Evolutionary conservation across 495 filamentous ascomycete species (phyloP).

Genomic region (Sphaerosporella brunnea): DNA sequence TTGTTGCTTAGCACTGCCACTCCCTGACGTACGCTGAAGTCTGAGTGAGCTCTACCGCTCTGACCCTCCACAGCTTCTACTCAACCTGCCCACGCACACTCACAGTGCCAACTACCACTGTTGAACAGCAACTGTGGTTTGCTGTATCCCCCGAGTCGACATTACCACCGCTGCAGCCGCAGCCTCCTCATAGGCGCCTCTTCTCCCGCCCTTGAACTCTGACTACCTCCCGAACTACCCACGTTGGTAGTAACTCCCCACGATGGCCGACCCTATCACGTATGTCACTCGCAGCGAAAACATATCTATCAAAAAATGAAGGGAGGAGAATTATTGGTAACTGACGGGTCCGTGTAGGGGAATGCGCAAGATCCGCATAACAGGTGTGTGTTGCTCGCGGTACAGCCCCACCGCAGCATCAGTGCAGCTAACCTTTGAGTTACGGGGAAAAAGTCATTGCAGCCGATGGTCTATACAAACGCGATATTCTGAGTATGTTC

Average conservation of each 20-base stretch:
- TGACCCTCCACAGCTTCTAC: too few relatives aligned
- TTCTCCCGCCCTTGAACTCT: neutral
- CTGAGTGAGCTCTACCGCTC: too few relatives aligned
- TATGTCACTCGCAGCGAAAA: neutral
- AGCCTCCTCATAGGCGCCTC: neutral
- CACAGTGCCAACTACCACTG: neutral
- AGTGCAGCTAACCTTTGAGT: constrained; percentile 5
- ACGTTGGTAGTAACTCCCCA: neutral
- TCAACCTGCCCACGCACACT: neutral
- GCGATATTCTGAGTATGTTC: constrained; percentile 88
- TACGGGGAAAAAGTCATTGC: constrained; percentile 74
- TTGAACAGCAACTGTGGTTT: neutral
- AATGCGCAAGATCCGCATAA: constrained; percentile 45
- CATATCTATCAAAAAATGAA: neutral
- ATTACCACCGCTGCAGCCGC: neutral
- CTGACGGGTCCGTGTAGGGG: constrained; percentile 25
- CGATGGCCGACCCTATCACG: constrained; percentile 5
- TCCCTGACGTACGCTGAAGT: too few relatives aligned
- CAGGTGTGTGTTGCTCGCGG: constrained; percentile 33
- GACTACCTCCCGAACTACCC: neutral
- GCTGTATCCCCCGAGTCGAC: neutral
- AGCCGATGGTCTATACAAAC: constrained; percentile 93
- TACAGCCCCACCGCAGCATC: neutral
- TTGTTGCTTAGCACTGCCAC: too few relatives aligned
- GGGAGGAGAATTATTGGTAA: neutral